Percentiles rank a stretch among this genome's conserved stretches.
Evolutionary conservation across 2,329 filamentous ascomycete genomes (phyloP).

Genomic region (Hypoxylon sp.): DNA sequence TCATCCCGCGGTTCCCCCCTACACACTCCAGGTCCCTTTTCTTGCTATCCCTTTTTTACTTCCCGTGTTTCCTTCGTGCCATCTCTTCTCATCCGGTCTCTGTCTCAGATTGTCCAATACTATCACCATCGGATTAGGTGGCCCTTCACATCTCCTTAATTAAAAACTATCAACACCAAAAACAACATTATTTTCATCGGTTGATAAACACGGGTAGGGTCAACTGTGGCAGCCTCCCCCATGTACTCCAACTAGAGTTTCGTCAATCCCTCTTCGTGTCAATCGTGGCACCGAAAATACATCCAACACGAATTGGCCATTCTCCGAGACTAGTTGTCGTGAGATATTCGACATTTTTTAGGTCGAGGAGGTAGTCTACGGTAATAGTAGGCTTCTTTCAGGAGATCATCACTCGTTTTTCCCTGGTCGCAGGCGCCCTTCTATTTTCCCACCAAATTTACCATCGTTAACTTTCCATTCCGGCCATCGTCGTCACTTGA

Average conservation of each 20-base stretch:
- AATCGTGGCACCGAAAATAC: constrained; percentile 50
- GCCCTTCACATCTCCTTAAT: constrained; percentile 35
- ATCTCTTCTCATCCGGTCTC: constrained; percentile 37
- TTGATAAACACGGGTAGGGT: constrained; percentile 35
- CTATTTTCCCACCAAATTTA: constrained; percentile 54
- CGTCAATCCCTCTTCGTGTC: constrained; percentile 50
- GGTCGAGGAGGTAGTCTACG: constrained; percentile 56
- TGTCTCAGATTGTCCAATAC: constrained; percentile 39
- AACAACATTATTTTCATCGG: constrained; percentile 41
- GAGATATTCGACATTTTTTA: constrained; percentile 48
- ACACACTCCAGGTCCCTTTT: constrained; percentile 45
- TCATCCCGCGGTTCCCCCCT: constrained; percentile 42
- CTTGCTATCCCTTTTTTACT: constrained; percentile 23
- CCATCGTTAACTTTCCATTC: constrained; percentile 52
- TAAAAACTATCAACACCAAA: constrained; percentile 42
- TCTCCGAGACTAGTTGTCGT: constrained; percentile 48
- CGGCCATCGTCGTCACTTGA: constrained; percentile 27
- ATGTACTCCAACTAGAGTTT: constrained; percentile 51
- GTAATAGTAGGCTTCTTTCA: constrained; percentile 64
- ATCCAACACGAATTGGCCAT: constrained; percentile 45
- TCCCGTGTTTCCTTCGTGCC: constrained; percentile 36
- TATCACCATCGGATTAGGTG: constrained; percentile 37
- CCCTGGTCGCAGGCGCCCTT: constrained; percentile 72
- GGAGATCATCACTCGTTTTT: constrained; percentile 60
- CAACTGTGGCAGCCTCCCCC: constrained; percentile 46